Evolutionary conservation across 345 rosid species (phyloP).

Genomic region (Noccaea bulbosa): DNA sequence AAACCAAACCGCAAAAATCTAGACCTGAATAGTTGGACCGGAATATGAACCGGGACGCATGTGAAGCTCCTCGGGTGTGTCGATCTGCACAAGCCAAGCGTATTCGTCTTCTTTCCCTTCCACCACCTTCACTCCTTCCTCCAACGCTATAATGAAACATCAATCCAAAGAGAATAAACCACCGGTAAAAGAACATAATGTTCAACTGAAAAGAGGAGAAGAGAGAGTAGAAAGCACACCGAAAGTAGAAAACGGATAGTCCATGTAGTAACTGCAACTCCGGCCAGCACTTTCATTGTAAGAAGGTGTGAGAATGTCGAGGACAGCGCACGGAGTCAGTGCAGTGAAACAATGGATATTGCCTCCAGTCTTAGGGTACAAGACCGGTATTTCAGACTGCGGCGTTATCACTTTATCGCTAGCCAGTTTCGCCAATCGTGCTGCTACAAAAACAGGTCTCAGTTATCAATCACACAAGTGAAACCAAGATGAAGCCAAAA

Average conservation of each 20-base stretch:
- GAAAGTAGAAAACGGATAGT: conserved; percentile 68
- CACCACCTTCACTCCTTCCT: conserved; percentile 47
- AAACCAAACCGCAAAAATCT: conserved; percentile 33
- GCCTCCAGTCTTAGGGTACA: conserved; percentile 84
- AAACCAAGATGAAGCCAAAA: neutral
- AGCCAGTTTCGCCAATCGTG: conserved; percentile 65
- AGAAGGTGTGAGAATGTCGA: conserved; percentile 91
- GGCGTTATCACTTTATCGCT: conserved; percentile 71
- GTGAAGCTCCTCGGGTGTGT: conserved; percentile 69
- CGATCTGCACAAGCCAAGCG: conserved; percentile 89
- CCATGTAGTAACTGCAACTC: conserved; percentile 79
- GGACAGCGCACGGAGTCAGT: conserved; percentile 84
- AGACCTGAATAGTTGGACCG: conserved; percentile 65
- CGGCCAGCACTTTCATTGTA: conserved; percentile 78
- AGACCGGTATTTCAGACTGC: conserved; percentile 64
- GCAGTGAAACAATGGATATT: conserved; percentile 96
- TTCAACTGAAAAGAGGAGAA: neutral
- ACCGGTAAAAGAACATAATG: conserved; percentile 2
- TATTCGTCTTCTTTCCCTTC: conserved; percentile 63
- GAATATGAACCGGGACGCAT: conserved; percentile 73
- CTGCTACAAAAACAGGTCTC: conserved; percentile 50
- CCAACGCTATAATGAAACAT: conserved; percentile 40
- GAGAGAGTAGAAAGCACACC: conserved; percentile 55
- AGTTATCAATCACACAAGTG: conserved; percentile 16
- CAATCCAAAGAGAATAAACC: neutral